Conservation (phyloP, 2,329 filamentous ascomycete genomes). For the Colletotrichum tropicicola region DNA sequence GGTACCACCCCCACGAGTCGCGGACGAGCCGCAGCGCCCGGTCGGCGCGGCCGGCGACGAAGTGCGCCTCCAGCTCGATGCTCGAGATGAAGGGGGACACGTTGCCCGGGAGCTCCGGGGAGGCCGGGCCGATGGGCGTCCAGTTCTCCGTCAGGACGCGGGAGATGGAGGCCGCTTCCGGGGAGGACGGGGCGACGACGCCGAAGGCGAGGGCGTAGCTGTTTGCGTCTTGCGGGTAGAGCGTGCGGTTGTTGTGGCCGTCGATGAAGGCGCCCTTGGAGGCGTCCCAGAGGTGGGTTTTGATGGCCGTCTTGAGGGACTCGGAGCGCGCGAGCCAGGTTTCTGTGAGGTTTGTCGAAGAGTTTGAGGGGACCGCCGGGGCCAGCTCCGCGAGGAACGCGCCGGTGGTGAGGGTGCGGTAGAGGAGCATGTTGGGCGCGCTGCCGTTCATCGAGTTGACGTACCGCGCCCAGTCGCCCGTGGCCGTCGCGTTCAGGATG, state of each 20-base stretch:
- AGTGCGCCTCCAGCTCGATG: conserved; percentile 67
- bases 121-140: conserved; percentile 62
- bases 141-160: conserved; percentile 58
- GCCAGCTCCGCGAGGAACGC: conserved; percentile 57
- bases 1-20: conserved; percentile 68
- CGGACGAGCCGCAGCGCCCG: conserved; percentile 66
- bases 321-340: conserved; percentile 51
- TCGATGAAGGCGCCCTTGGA: conserved; percentile 60
- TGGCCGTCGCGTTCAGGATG: conserved; percentile 56
- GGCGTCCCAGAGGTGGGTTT: conserved; percentile 57
- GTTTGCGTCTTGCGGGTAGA: conserved; percentile 70
- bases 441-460: conserved; percentile 54
- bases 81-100: conserved; percentile 67
- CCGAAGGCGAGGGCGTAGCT: conserved; percentile 61
- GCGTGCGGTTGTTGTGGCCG: conserved; percentile 57
- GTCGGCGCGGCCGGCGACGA: conserved; percentile 53
- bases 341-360: conserved; percentile 43
- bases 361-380: conserved; percentile 43
- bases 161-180: conserved; percentile 49
- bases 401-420: conserved; percentile 62
- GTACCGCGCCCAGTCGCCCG: conserved; percentile 60
- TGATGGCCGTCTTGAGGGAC: conserved; percentile 53
- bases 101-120: conserved; percentile 65
- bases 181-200: conserved; percentile 46
- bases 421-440: conserved; percentile 59